Percentiles rank a stretch among this genome's conserved stretches.
phyloP scores from a whole-genome alignment of 176 grass and related monocot genomes.

The Triticum dicoccoides region DNA sequence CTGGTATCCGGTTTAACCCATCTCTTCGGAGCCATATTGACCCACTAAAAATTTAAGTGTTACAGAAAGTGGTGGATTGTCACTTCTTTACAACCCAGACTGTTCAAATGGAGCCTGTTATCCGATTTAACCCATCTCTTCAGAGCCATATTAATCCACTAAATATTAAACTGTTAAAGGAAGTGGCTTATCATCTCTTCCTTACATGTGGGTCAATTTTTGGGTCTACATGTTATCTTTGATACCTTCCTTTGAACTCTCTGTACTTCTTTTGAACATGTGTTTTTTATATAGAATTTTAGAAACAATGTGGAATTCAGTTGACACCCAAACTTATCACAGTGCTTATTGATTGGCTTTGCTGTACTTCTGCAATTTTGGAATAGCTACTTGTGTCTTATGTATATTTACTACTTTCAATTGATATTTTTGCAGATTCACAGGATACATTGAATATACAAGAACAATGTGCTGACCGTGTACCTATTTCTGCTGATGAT shows the following conservation, averaged over 20 bases:
- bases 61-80: neutral
- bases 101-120: neutral
- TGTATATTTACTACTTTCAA: neutral
- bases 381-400: constrained; percentile 10
- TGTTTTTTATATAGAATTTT: neutral
- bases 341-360: constrained; percentile 17
- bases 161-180: neutral
- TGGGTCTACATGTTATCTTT: neutral
- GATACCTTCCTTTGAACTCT: neutral
- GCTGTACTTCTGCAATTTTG: neutral
- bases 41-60: neutral
- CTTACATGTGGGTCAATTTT: neutral
- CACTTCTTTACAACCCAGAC: neutral
- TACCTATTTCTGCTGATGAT: constrained; percentile 46
- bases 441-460: constrained; percentile 37
- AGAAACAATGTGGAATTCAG: neutral
- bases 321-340: neutral
- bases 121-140: constrained; percentile 7
- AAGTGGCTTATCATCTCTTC: neutral
- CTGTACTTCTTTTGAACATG: constrained; percentile 2
- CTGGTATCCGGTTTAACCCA: neutral
- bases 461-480: constrained; percentile 45
- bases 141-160: neutral
- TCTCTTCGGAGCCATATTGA: neutral
- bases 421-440: constrained; percentile 45